Evolutionary conservation across 139 green algal species (phyloP).

Genomic region (Eudorina sp.): DNA sequence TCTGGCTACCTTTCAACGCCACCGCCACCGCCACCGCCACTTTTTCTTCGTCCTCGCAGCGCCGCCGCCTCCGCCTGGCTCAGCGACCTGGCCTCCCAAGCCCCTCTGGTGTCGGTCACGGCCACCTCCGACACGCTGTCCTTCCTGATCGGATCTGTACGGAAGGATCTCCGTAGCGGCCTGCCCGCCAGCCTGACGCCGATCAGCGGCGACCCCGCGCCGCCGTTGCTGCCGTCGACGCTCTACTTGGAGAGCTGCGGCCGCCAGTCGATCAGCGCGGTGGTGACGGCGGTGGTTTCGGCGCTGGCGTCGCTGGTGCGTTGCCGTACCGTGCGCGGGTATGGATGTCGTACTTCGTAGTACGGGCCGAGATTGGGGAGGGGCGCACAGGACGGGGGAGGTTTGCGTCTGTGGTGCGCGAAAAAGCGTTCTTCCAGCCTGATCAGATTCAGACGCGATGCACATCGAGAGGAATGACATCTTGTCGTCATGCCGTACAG

Average conservation of each 20-base stretch:
- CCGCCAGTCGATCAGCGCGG: background rate
- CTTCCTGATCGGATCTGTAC: conserved; percentile 2
- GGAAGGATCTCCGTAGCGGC: background rate
- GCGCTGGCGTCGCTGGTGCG: background rate
- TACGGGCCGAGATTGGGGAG: too few species aligned
- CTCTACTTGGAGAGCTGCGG: conserved; percentile 14
- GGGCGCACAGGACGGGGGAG: too few species aligned
- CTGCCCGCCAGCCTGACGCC: background rate
- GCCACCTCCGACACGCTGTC: background rate
- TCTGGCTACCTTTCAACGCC: too few species aligned
- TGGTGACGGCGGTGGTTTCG: conserved; percentile 8
- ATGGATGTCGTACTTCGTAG: too few species aligned
- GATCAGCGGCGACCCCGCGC: background rate
- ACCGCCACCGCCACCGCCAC: too few species aligned
- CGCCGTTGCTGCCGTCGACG: background rate
- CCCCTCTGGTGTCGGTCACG: background rate
- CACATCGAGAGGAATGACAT: too few species aligned
- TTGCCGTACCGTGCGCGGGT: too few species aligned
- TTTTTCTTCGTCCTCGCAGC: background rate
- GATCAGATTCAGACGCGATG: too few species aligned
- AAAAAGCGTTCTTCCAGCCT: too few species aligned
- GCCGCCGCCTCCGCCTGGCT: background rate
- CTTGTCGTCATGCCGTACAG: too few species aligned
- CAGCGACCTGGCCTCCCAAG: background rate
- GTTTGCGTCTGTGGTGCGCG: too few species aligned